Percentiles rank a stretch among this genome's conserved stretches.
Evolutionary conservation across 1,139 yeast species (phyloP).

Genomic region (Diutina mesorugosa): DNA sequence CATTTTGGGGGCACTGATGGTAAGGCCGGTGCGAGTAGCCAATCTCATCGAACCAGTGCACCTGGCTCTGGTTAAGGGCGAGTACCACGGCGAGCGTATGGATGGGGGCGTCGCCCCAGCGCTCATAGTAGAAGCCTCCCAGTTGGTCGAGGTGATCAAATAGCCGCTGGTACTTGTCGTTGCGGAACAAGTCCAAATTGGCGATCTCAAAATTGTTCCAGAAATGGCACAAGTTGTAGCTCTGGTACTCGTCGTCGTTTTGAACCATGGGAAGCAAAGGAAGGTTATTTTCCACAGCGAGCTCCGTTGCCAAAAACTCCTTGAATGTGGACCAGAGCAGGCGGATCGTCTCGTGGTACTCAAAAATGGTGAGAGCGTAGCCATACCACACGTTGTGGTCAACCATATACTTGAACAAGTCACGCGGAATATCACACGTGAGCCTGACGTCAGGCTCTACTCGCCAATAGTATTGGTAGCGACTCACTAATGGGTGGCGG

Average conservation of each 20-base stretch:
- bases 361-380: conserved; percentile 54
- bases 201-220: conserved; percentile 93
- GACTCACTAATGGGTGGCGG: conserved; percentile 36
- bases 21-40: conserved; percentile 71
- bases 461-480: conserved; percentile 60
- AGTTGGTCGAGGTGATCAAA: conserved; percentile 60
- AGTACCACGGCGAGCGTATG: conserved; percentile 77
- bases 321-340: conserved; percentile 39
- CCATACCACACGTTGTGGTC: conserved; percentile 51
- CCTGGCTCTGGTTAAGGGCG: conserved; percentile 47
- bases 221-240: conserved; percentile 76
- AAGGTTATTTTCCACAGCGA: background rate
- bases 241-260: conserved; percentile 42
- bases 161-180: conserved; percentile 50
- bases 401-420: conserved; percentile 50
- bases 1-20: conserved; percentile 36
- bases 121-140: conserved; percentile 86
- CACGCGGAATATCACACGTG: conserved; percentile 53
- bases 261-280: conserved; percentile 5
- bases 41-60: conserved; percentile 71
- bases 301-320: background rate
- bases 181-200: conserved; percentile 63
- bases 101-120: conserved; percentile 96
- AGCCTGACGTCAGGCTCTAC: conserved; percentile 57
- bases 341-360: conserved; percentile 43